phyloP scores from a whole-genome alignment of 2,329 filamentous ascomycete species.

The Scopulariopsis brevicaulis region DNA sequence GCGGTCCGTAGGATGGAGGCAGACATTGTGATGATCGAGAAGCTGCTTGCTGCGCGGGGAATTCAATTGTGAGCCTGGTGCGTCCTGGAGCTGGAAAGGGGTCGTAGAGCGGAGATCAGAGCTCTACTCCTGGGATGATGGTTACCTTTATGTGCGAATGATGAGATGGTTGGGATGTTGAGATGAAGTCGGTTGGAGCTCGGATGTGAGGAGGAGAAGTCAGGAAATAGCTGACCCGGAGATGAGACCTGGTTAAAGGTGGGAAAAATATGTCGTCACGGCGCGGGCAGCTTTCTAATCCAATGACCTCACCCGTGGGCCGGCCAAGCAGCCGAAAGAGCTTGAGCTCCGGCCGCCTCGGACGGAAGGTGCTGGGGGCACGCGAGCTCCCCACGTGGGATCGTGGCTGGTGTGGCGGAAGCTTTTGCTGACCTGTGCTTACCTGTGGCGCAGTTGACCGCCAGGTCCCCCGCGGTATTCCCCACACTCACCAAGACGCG shows the following conservation, averaged over 20 bases:
- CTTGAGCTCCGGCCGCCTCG: background rate
- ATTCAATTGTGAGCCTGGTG: background rate
- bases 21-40: slow-evolving; percentile 46
- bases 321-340: background rate
- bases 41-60: slow-evolving; percentile 10
- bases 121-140: background rate
- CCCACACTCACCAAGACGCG: background rate
- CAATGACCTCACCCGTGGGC: background rate
- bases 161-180: background rate
- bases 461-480: background rate
- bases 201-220: background rate
- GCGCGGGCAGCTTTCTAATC: background rate
- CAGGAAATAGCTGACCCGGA: background rate
- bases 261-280: slow-evolving; percentile 3
- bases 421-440: background rate
- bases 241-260: background rate
- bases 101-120: background rate
- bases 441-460: background rate
- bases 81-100: background rate
- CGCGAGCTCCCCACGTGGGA: background rate
- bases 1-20: slow-evolving; percentile 59
- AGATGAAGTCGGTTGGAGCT: background rate
- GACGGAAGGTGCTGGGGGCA: background rate
- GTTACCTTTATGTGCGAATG: background rate
- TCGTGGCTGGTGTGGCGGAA: background rate